Evolutionary conservation across 768 basidiomycete species (phyloP), one percentile per base, ranked within the genome.

Genomic region (Lanmaoa pseudosensibilis): DNA sequence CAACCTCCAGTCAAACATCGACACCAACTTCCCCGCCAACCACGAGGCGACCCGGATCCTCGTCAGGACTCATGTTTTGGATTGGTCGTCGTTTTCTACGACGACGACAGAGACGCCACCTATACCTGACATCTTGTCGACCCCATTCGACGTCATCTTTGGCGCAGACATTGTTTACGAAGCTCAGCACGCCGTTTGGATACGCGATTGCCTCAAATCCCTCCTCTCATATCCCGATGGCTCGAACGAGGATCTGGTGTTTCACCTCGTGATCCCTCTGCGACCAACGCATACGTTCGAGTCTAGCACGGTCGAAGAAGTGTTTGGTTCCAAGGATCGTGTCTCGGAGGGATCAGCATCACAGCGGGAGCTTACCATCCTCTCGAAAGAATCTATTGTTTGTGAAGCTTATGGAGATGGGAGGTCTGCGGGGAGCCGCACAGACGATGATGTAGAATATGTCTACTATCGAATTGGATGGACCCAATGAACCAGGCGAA

Each of bases 241-340:
- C 9, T 51, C 46, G 2, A 25, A 51, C 33, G 37, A 38, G 5
- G 52, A 41, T 3, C 60, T 63, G 2, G 23, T 51, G 4, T 94
- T 94, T 69, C 88, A 92, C 62, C 80, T 93, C 15, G 77, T 92
- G 47, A 82, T 92, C n/a, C 90, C 92, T 1, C 75, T 90, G 5
- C 87, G 92, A 1, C 68, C 76, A 11, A 89, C 87, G 0, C 86
- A 88, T 59, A 62, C 73, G 0, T 67, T 66, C 13, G 92, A 94
- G 73, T 84, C 82, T 0, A 72, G 64, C 34, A 79, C 80, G 0
- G 69, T 92, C 44, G 86, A 89, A 58, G 63, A 66, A 10, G 76
- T 84, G 4, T 90, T 92, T 59, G 60, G 62, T 15, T 55, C 46
- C 10, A 50, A 53, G 33, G 45, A 50, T 30, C 50, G 37, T 18